Evolutionary conservation across 23 red algal species (phyloP), one percentile per base, ranked within the genome.

Genomic region (Gracilaria vermiculophylla): DNA sequence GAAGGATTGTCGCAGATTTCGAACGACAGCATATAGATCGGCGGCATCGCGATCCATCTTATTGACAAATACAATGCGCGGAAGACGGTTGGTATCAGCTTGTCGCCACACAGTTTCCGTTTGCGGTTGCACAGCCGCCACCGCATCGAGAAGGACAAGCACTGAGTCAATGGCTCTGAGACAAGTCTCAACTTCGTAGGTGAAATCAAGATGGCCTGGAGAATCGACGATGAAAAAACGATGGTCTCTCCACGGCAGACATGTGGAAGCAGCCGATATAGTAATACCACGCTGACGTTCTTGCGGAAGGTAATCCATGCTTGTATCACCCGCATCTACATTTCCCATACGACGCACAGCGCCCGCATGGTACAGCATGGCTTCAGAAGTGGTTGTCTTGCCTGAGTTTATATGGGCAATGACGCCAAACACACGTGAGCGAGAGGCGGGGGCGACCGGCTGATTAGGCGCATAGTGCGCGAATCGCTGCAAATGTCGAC

Each of bases 141-240:
- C 92, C 11, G 91, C 97, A 54, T 99, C 97, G 25, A 99, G 31
- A n/a, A 99, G 24, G 21, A 92, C 83, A 50, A 99, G 69, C 3
- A 75, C 92, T 15, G 91, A 82, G 47, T 99, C 97, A 90, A 99
- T 96, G 36, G 94, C 97, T 50, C 86, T 62, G 50, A 99, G 88
- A 52, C 89, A 70, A 21, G 92, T 77, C 80, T 99, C 92, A 49
- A 99, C 97, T 67, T 99, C 97, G 41, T 91, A 92, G 23, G 92
- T 99, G 54, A 99, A 99, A 50, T 99, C 97, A 27, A 99, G 88
- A 78, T 99, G 97, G 13, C 97, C 97, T 19, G 97, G 97, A 17
- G 97, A 95, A 54, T 99, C 97, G 49, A 99, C 92, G 12, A 99
- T 72, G 50, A 91, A 95, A 33, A 99, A 83, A 16, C 62, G 53